phyloP scores from a whole-genome alignment of 2,329 filamentous ascomycete species.

The Conoideocrella luteorostrata region DNA sequence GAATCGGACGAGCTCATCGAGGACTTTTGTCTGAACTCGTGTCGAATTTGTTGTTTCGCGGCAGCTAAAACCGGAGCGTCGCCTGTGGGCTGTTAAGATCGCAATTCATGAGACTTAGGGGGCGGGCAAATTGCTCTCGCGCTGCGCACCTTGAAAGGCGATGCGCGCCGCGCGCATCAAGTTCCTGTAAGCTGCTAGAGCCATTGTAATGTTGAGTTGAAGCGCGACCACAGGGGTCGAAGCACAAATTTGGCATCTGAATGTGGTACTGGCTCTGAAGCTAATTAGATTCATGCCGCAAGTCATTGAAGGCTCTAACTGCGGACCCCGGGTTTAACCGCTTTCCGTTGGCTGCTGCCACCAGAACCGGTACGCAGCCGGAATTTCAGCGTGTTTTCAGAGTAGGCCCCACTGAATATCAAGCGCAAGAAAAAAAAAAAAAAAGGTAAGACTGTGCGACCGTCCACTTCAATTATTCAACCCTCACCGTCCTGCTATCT shows the following conservation, averaged over 20 bases:
- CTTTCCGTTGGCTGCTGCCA: constrained; percentile 12
- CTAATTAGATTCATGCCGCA: too few relatives aligned
- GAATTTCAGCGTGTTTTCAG: too few relatives aligned
- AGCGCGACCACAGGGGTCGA: background rate
- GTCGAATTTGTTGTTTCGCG: constrained; percentile 65
- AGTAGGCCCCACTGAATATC: constrained; percentile 9
- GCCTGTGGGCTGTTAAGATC: constrained; percentile 40
- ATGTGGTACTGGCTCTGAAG: too few relatives aligned
- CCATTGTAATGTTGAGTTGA: constrained; percentile 38
- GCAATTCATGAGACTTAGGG: constrained; percentile 2
- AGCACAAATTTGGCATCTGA: background rate
- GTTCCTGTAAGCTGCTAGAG: constrained; percentile 71
- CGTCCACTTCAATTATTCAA: constrained; percentile 4
- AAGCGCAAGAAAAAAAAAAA: constrained; percentile 11
- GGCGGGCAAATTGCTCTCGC: too few relatives aligned
- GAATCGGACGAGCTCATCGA: constrained; percentile 50
- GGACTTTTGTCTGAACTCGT: constrained; percentile 64
- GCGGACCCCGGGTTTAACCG: constrained; percentile 19
- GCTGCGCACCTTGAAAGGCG: constrained; percentile 77
- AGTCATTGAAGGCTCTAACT: too few relatives aligned
- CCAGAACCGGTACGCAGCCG: too few relatives aligned
- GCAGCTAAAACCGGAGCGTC: constrained; percentile 63
- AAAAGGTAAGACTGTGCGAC: background rate
- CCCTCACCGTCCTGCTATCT: constrained; percentile 13
- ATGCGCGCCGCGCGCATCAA: constrained; percentile 74